Conservation (phyloP, 2,329 filamentous ascomycete genomes). For the Cordyceps cicadae region DNA sequence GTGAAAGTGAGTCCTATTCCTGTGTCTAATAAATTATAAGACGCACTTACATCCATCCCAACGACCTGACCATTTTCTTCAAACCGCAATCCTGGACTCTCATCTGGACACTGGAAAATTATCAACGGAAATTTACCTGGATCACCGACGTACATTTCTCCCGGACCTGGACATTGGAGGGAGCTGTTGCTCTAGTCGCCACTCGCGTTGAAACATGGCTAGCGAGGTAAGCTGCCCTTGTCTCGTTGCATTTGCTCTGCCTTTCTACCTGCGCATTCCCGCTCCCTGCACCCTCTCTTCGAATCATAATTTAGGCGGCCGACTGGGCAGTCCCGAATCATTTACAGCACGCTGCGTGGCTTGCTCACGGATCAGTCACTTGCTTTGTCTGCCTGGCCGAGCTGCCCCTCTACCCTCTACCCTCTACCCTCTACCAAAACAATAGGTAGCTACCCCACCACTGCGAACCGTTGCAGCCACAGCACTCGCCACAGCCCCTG, state of each 20-base stretch:
- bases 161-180: background rate
- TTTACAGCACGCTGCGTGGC: background rate
- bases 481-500: background rate
- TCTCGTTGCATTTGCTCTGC: background rate
- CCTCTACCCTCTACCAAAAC: no score
- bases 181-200: background rate
- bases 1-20: no score
- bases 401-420: background rate
- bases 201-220: background rate
- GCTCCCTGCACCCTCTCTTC: background rate
- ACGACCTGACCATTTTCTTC: background rate
- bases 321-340: background rate
- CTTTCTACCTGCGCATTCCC: background rate
- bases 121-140: background rate
- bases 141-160: background rate
- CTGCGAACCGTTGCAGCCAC: background rate
- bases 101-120: background rate
- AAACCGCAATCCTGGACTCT: background rate
- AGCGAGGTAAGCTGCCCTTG: constrained; percentile 5
- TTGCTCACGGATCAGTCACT: background rate
- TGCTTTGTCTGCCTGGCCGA: background rate
- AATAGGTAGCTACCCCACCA: constrained; percentile 1
- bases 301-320: background rate
- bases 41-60: background rate
- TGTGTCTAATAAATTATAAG: background rate